Percentiles rank a stretch among this genome's conserved stretches.
Evolutionary conservation across 2,329 filamentous ascomycete genomes (phyloP).

Genomic region (Lecanoromycetidae sp.): DNA sequence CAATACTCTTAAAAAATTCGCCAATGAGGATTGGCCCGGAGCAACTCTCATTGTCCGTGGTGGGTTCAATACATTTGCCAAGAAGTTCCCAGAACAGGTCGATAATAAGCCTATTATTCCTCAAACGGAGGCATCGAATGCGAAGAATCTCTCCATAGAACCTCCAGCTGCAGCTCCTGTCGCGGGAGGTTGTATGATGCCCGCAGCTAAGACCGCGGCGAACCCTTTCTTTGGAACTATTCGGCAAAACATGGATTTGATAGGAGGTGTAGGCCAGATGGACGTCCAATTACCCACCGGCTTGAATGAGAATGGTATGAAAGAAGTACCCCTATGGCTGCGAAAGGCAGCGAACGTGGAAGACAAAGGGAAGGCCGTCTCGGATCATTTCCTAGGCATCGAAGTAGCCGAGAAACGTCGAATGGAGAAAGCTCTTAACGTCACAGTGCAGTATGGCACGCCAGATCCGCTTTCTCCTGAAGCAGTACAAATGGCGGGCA

Average conservation of each 20-base stretch:
- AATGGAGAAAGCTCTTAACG: constrained; percentile 72
- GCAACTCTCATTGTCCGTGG: constrained; percentile 64
- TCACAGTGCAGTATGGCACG: constrained; percentile 45
- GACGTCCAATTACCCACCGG: constrained; percentile 46
- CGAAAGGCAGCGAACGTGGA: constrained; percentile 50
- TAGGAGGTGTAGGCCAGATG: constrained; percentile 81
- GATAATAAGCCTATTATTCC: constrained; percentile 38
- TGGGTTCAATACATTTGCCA: constrained; percentile 65
- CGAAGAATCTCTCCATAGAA: constrained; percentile 41
- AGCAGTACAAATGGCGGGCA: constrained; percentile 67
- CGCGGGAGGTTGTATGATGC: constrained; percentile 80
- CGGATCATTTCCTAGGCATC: constrained; percentile 71
- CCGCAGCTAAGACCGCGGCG: constrained; percentile 51
- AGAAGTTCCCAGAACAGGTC: constrained; percentile 52
- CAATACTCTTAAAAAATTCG: constrained; percentile 90
- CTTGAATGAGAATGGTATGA: constrained; percentile 36
- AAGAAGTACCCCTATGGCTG: constrained; percentile 64
- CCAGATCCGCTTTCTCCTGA: constrained; percentile 30
- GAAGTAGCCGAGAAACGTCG: constrained; percentile 76
- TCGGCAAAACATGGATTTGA: constrained; percentile 88
- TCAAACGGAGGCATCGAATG: constrained; percentile 21
- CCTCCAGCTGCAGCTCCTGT: constrained; percentile 49
- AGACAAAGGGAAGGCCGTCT: constrained; percentile 68
- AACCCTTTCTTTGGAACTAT: constrained; percentile 96
- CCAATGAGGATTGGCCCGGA: constrained; percentile 67